Percentiles rank a stretch among this genome's conserved stretches.
Conservation (phyloP, 2,329 filamentous ascomycete species). For the Shiraia bambusicola region DNA sequence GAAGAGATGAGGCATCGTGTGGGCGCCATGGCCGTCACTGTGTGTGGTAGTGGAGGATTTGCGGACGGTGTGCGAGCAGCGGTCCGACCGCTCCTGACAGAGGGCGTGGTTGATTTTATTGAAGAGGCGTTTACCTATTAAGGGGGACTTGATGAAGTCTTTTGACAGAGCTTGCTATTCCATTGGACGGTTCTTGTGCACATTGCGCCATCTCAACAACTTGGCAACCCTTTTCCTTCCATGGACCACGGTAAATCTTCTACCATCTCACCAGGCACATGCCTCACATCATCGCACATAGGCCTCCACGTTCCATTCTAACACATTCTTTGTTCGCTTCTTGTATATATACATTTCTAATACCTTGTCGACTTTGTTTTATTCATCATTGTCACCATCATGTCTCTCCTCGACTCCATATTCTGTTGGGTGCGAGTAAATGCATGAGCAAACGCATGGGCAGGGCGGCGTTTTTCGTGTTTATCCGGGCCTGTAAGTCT, state of each 20-base stretch:
- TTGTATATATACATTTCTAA: slow-evolving; percentile 30
- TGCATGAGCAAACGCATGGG: slow-evolving; percentile 8
- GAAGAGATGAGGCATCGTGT: slow-evolving; percentile 58
- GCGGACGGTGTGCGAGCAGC: slow-evolving; percentile 62
- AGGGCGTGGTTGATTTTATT: slow-evolving; percentile 61
- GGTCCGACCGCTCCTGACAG: slow-evolving; percentile 53
- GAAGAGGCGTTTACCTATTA: slow-evolving; percentile 68
- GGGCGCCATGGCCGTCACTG: slow-evolving; percentile 62
- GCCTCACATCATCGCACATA: background rate
- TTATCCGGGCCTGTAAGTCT: background rate
- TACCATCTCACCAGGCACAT: background rate
- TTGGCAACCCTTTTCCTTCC: background rate
- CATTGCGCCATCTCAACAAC: too few species aligned
- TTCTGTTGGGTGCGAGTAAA: background rate
- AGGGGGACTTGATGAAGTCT: background rate
- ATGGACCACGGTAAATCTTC: background rate
- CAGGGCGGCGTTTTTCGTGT: slow-evolving; percentile 4
- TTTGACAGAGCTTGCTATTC: background rate
- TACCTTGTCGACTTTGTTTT: slow-evolving; percentile 13
- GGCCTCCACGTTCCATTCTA: background rate
- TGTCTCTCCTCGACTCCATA: slow-evolving; percentile 25
- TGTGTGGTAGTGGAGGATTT: slow-evolving; percentile 65
- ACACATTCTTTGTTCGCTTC: slow-evolving; percentile 14
- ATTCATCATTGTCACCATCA: slow-evolving; percentile 6
- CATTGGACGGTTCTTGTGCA: background rate